phyloP scores from a whole-genome alignment of 2,329 filamentous ascomycete genomes.

The Calonectria pseudoreteaudii region DNA sequence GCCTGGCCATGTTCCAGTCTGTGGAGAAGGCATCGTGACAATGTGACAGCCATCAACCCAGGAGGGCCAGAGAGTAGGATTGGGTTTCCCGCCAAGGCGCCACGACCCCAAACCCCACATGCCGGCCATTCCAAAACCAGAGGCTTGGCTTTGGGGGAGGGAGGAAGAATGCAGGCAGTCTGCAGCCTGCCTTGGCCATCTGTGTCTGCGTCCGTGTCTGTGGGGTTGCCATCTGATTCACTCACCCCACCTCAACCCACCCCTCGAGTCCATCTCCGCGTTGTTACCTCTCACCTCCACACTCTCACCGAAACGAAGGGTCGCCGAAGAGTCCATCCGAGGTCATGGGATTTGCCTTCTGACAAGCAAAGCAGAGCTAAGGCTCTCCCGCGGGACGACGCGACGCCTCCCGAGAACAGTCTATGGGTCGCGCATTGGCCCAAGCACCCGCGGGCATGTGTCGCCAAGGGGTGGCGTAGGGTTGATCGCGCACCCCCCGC shows the following conservation, averaged over 20 bases:
- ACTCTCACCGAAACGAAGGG: conserved; percentile 10
- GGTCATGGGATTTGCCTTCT: conserved; percentile 18
- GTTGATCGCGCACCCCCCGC: conserved; percentile 29
- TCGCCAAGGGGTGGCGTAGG: conserved; percentile 17
- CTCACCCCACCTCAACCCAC: background rate
- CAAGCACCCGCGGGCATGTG: conserved; percentile 9
- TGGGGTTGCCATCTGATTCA: background rate
- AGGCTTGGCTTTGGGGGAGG: background rate
- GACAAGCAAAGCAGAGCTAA: conserved; percentile 2
- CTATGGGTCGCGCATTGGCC: conserved; percentile 1
- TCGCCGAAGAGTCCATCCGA: background rate
- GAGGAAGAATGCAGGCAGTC: background rate
- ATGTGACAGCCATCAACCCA: background rate
- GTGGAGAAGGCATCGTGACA: background rate
- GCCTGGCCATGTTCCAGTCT: background rate
- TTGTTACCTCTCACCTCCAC: background rate
- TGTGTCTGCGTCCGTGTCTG: background rate
- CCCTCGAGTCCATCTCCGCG: conserved; percentile 1
- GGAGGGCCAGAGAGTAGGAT: conserved; percentile 3
- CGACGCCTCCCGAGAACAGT: conserved; percentile 6
- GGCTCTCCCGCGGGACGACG: background rate
- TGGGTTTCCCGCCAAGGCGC: conserved; percentile 20
- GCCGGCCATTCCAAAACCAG: conserved; percentile 21
- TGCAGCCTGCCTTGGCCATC: background rate
- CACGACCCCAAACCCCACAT: conserved; percentile 20